phyloP scores from a whole-genome alignment of 371 early-diverging fungal genomes.

The Syncephalastrum contaminatum region DNA sequence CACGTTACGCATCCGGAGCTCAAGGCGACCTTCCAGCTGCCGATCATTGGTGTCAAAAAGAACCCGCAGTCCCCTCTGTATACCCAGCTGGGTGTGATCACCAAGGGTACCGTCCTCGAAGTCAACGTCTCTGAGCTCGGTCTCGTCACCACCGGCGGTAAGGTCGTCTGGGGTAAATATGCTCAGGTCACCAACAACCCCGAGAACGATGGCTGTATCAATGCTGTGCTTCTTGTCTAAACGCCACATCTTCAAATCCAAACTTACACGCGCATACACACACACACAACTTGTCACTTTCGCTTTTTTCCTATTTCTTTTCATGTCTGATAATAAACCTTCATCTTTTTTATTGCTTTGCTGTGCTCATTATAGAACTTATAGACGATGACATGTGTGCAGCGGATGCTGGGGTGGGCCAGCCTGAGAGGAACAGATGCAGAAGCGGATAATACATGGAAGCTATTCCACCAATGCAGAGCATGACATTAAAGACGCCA shows the following conservation, averaged over 20 bases:
- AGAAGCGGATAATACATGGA: no score
- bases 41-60: constrained; percentile 99
- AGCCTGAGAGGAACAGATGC: no score
- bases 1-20: constrained; percentile 99
- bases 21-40: constrained; percentile 97
- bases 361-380: background rate
- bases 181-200: constrained; percentile 97
- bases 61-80: constrained; percentile 98
- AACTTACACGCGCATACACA: background rate
- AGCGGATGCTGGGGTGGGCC: no score
- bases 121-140: constrained; percentile 95
- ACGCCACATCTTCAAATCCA: constrained; percentile 3
- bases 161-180: constrained; percentile 99
- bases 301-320: background rate
- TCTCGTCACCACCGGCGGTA: constrained; percentile 97
- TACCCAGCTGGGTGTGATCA: constrained; percentile 98
- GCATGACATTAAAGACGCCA: no score
- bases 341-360: background rate
- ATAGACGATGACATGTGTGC: no score
- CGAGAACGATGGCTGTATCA: constrained; percentile 97
- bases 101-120: constrained; percentile 99
- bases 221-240: constrained; percentile 91
- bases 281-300: background rate
- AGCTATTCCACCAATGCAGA: no score
- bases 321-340: background rate